phyloP scores from a whole-genome alignment of 768 basidiomycete species.

The Trametopsis cervina region DNA sequence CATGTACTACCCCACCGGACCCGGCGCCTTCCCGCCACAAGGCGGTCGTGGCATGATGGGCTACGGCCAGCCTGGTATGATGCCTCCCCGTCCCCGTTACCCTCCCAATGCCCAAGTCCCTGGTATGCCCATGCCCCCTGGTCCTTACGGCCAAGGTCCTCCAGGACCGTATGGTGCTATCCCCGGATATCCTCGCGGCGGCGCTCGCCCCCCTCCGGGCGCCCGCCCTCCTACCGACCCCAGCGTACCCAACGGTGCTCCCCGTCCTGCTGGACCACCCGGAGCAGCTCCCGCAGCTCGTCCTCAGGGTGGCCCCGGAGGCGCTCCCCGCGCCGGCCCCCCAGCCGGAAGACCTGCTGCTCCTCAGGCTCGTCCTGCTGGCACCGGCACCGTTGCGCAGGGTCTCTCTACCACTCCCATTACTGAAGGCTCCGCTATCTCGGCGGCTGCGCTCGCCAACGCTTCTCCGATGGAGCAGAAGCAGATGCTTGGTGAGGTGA shows the following conservation, averaged over 20 bases:
- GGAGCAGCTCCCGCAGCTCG: slow-evolving; percentile 43
- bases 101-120: slow-evolving; percentile 64
- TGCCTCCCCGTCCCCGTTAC: slow-evolving; percentile 84
- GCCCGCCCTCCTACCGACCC: slow-evolving; percentile 71
- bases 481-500: slow-evolving; percentile 96
- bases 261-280: slow-evolving; percentile 56
- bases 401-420: slow-evolving; percentile 40
- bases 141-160: slow-evolving; percentile 62
- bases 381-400: slow-evolving; percentile 24
- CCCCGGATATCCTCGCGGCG: slow-evolving; percentile 56
- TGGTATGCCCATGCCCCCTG: slow-evolving; percentile 67
- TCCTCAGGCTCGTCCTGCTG: slow-evolving; percentile 26
- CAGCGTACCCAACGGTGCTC: slow-evolving; percentile 42
- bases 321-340: slow-evolving; percentile 35
- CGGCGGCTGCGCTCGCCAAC: slow-evolving; percentile 50
- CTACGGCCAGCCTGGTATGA: slow-evolving; percentile 79
- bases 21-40: slow-evolving; percentile 77
- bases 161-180: slow-evolving; percentile 71
- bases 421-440: slow-evolving; percentile 42
- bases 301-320: slow-evolving; percentile 30
- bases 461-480: slow-evolving; percentile 84
- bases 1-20: slow-evolving; percentile 78
- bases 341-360: slow-evolving; percentile 20
- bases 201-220: slow-evolving; percentile 58
- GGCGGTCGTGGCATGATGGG: slow-evolving; percentile 68